These are phyloP conservation scores for Mortierella polycephala DNA, from an alignment of 371 early-diverging fungal genomes.

Conservation along the genomic window DNA sequence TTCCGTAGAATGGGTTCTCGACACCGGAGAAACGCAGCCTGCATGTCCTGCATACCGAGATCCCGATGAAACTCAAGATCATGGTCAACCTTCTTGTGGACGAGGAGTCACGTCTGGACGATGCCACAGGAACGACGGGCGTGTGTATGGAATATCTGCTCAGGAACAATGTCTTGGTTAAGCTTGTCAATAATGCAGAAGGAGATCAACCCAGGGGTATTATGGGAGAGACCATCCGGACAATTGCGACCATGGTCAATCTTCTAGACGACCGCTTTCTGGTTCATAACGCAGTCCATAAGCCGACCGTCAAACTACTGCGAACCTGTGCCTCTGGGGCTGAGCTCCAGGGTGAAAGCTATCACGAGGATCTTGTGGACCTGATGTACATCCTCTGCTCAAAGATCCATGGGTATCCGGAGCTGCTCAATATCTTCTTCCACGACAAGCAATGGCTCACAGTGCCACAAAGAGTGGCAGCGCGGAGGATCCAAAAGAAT, in stretches of 20 bases:
- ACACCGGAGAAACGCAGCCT: slow-evolving; percentile 67
- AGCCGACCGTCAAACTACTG: slow-evolving; percentile 84
- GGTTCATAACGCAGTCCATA: slow-evolving; percentile 90
- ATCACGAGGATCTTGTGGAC: slow-evolving; percentile 88
- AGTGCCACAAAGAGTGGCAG: slow-evolving; percentile 63
- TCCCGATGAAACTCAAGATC: slow-evolving; percentile 77
- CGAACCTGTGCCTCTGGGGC: slow-evolving; percentile 72
- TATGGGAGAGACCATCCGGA: slow-evolving; percentile 84
- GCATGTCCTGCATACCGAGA: slow-evolving; percentile 81
- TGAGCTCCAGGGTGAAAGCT: slow-evolving; percentile 68
- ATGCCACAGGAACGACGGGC: slow-evolving; percentile 77
- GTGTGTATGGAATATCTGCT: slow-evolving; percentile 94
- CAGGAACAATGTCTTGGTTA: slow-evolving; percentile 81
- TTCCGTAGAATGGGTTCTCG: slow-evolving; percentile 63
- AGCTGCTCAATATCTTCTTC: slow-evolving; percentile 90
- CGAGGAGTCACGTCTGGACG: slow-evolving; percentile 82
- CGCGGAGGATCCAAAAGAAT: slow-evolving; percentile 41
- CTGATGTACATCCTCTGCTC: slow-evolving; percentile 89
- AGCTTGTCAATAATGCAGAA: slow-evolving; percentile 83
- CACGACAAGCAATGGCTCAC: slow-evolving; percentile 83
- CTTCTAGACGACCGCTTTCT: slow-evolving; percentile 88
- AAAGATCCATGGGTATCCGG: slow-evolving; percentile 91
- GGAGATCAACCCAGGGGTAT: slow-evolving; percentile 88
- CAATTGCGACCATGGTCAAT: slow-evolving; percentile 85
- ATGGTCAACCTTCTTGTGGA: slow-evolving; percentile 93